Base-by-base conservation (phyloP, 2,329 filamentous ascomycete genomes). In the Fonsecaea monophora region DNA sequence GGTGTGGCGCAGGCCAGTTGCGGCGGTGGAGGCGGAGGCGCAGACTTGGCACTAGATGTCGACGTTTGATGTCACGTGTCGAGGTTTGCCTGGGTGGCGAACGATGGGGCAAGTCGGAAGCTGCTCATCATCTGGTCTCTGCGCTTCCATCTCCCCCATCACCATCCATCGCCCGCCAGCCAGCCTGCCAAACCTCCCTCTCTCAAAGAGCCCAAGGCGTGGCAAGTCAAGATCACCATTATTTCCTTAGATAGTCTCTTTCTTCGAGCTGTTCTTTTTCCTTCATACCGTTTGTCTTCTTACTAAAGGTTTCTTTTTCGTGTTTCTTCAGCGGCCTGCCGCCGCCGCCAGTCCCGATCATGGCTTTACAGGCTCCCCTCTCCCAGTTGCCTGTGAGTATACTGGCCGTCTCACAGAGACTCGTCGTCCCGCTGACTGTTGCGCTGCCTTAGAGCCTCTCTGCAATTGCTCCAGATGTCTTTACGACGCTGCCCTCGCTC, bases 311-410 rank as follows among this genome's bases (percentile, higher is more conserved):
- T 35, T 61, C 25, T 45, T 21, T 21, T 53, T 21, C 34, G 21
- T 25, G 32, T 61, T 50, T 25, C 9, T 25, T 13, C 21, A 50
- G 42, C 60, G 50, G 60, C 60, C 50, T 38, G 48, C 48, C 30
- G 65, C 55, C 60, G 63, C 63, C 67, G 60, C 53, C 48, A 56
- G 48, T 38, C 38, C 48, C 56, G 54, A 70, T 53, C 30, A 71
- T 71, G 69, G 68, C 64, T n/a, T 56, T 71, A 53, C 68, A 68
- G 64, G 60, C 66, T 57, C 63, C 69, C 37, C 57, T 71, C 62
- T 57, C 58, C 54, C 67, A 64, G 45, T 42, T 71, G 45, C 65
- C 68, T 42, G 69, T 71, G 63, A 60, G 69, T 66, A 38, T 61
- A 37, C 8, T 32, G 30, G 30, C 30, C 4, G 30, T 6, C 1